A percentile compares a stretch with the other conserved stretches of the same genome.
These are phyloP conservation scores for Hypomyces perniciosus DNA, from an alignment of 2,329 filamentous ascomycete genomes.

Conservation along the genomic window DNA sequence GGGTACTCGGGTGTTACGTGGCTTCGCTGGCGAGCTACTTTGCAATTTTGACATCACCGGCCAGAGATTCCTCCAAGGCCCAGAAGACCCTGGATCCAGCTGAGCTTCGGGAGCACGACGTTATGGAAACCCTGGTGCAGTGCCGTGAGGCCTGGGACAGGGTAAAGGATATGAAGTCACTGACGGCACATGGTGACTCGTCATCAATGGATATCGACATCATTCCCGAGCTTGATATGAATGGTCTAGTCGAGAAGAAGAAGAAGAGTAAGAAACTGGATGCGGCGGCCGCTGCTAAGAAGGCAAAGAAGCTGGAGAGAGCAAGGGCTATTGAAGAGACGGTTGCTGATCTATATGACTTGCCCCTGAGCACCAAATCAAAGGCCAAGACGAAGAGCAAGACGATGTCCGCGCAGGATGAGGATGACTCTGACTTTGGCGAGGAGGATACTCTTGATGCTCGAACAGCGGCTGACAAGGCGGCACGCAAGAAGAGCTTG, in stretches of 20 bases:
- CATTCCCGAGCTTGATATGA: constrained; percentile 10
- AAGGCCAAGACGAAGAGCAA: constrained; percentile 33
- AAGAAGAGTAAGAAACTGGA: constrained; percentile 21
- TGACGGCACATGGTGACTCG: constrained; percentile 33
- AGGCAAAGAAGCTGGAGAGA: constrained; percentile 39
- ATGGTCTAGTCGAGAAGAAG: constrained; percentile 23
- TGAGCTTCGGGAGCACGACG: constrained; percentile 81
- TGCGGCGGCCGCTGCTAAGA: constrained; percentile 21
- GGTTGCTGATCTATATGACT: constrained; percentile 62
- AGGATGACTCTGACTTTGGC: constrained; percentile 82
- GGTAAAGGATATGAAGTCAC: constrained; percentile 58
- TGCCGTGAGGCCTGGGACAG: constrained; percentile 76
- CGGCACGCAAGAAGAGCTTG: constrained; percentile 80
- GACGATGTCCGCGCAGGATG: constrained; percentile 36
- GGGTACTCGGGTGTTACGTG: constrained; percentile 79
- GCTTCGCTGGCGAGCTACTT: constrained; percentile 90
- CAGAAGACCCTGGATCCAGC: constrained; percentile 61
- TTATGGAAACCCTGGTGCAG: constrained; percentile 79
- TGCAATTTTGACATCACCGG: constrained; percentile 78
- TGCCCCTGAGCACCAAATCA: constrained; percentile 48
- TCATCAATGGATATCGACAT: constrained; percentile 22
- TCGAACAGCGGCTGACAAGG: constrained; percentile 78
- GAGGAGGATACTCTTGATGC: constrained; percentile 78
- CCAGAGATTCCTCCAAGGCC: constrained; percentile 49
- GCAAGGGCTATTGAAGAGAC: constrained; percentile 62